phyloP scores from a whole-genome alignment of 345 rosid species.

The Excoecaria cochinchinensis region DNA sequence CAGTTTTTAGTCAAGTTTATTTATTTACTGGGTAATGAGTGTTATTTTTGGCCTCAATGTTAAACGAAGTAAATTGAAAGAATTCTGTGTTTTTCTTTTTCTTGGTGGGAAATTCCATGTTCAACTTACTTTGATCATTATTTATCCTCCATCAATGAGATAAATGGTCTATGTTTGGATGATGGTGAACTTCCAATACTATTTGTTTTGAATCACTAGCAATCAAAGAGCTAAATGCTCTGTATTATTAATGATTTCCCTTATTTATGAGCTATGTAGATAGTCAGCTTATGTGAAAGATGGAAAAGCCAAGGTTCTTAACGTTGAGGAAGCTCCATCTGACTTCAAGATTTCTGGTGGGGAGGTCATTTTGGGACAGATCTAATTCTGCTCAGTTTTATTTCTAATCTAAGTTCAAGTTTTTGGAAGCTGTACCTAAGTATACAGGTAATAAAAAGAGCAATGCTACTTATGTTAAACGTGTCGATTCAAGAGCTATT shows the following conservation, averaged over 20 bases:
- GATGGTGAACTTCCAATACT: no score
- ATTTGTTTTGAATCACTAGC: no score
- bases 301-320: constrained; percentile 72
- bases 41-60: neutral
- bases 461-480: neutral
- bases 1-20: no score
- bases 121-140: no score
- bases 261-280: constrained; percentile 32
- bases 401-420: neutral
- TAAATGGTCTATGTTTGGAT: no score
- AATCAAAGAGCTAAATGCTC: no score
- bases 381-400: constrained; percentile 26
- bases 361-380: constrained; percentile 75
- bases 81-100: neutral
- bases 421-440: no score
- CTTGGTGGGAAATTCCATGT: neutral
- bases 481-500: neutral
- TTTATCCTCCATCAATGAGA: no score
- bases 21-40: no score
- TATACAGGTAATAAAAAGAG: neutral
- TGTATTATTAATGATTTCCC: neutral
- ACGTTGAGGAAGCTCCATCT: constrained; percentile 85
- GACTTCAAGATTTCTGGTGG: constrained; percentile 84
- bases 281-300: constrained; percentile 91
- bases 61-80: neutral